Evolutionary conservation across 495 filamentous ascomycete species (phyloP), one percentile per base, ranked within the genome.

Genomic region (Daldinia loculata): DNA sequence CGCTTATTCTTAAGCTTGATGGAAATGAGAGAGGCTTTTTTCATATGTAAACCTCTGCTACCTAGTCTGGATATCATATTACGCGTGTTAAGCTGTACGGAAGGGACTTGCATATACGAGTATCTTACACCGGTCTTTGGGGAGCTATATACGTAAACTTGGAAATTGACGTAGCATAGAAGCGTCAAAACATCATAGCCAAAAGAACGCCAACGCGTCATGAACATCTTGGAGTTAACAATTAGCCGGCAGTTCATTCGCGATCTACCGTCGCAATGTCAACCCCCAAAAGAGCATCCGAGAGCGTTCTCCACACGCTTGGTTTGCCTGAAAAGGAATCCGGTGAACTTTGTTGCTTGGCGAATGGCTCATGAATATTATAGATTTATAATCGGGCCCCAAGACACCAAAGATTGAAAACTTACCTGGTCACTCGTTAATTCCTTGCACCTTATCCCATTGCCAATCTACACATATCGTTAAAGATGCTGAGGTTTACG

Each of bases 251-350:
- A 61, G 27, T 27, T 15, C 26, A 12, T 39, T 56, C 7, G 15
- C 39, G 38, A 66, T 66, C 39, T 70, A 60, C 67, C 67, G 61
- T 66, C 38, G 36, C 8, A 41, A 65, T 39, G 19, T 43, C 56
- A 61, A 53, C 64, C 43, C 64, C 64, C 61, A 43, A 60, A 68
- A 56, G 56, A 66, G 70, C 12, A 66, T 73, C 22, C 38, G 60
- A 45, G 55, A 64, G 26, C 43, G 29, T 29, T 57, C 65, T n/a
- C 70, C 70, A 64, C 70, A 56, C 64, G 26, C 70, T 73, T 69
- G 66, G 57, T 66, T 48, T 62, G 61, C 66, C 48, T 56, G 61
- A 73, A 63, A 62, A 57, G 70, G 66, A 62, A 62, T 61, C 34
- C 62, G 17, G 52, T 50, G 56, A 53, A 63, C 30, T 24, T 53